Evolutionary conservation across 176 grass and related monocot species (phyloP), one percentile per base, ranked within the genome.

Genomic region (Oryza longistaminata): DNA sequence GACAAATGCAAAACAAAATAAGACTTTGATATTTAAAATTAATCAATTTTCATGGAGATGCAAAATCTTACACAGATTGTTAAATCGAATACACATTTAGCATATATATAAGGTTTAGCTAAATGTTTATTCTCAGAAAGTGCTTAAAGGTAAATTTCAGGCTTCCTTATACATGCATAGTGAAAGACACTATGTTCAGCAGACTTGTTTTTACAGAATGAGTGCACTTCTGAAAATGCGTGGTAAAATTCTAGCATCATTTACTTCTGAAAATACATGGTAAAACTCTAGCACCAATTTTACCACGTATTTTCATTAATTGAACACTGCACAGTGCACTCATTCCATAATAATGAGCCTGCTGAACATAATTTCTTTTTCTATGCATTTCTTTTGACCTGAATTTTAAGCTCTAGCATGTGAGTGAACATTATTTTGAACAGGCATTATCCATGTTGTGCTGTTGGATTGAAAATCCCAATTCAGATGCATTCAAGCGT

Each of bases 361-460:
- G 39, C 7, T 40, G 39, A 40, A 40, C 39, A 40, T 40, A 40
- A 1, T 4, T 40, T 40, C 39, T 40, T 40, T 7, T 40, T 6
- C 39, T 40, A 40, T 40, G 7, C 39, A 37, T 37, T 37, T 37
- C 4, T 40, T 48, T 66, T 83, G 4, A 19, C 52, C 34, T 65
- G 33, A 46, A 39, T 52, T 27, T 71, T 25, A 7, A 67, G 42
- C 77, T 83, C 29, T 42, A 65, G 73, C 15, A 14, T 40, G 15
- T 60, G 31, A 37, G 61, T 76, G 43, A 55, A 66, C 9, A 66
- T 52, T 37, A 44, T 40, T 86, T 81, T 37, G 55, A 6, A 7
- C 90, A 95, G 90, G 84, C 88, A 58, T 73, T 92, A 50, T 81
- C 85, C 69, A 95, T 83, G 75, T 71, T 95, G 42, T 93, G 79